Base-by-base conservation (phyloP, 352 stramenopile genomes). In the Blastocystis sp. region DNA sequence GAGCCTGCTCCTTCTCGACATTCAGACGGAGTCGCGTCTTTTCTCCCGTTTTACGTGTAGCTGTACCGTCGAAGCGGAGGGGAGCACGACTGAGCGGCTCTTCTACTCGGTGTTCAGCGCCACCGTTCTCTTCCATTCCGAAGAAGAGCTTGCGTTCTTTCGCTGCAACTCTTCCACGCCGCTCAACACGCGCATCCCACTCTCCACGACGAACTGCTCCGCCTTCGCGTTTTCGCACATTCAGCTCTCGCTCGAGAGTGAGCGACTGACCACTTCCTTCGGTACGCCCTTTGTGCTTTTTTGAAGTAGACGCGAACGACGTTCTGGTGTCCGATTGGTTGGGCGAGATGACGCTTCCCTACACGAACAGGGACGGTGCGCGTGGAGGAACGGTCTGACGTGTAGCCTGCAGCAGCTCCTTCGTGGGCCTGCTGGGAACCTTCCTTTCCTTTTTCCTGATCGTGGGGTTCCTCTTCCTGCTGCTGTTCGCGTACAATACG, bases 401-500 rank as follows among this genome's bases (percentile, higher is more conserved):
- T 0, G 11, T 62, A 79, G 69, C 14, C 40, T 79, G 69, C 52
- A 19, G 3, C 0, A 43, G 60, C 34, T 28, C 43, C 5, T 38
- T 64, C 23, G n/a, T 79, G 11, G 34, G 10, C n/a, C 7, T 79
- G 7, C 28, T 79, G 21, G 69, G 69, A 10, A 62, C 52, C 9
- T 62, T 61, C 34, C 56, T 79, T 23, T 62, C 69, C 11, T 60
- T 79, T 21, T 41, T 79, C 10, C 48, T 79, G 38, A 21, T 79
- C 9, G 69, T 79, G 23, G 69, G 41, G 2, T 79, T 79, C 43
- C 21, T 79, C 11, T 62, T 79, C 14, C 28, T 79, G 23, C 43
- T 79, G 43, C n/a, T 79, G 11, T 61, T 79, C 28, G 69, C 69
- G 17, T 79, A 79, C 56, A 61, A 45, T 0, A 79, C 56, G 40